A percentile compares a stretch with the other conserved stretches of the same genome.
phyloP scores from a whole-genome alignment of 1,284 basidiomycete genomes.

The Ceratobasidium sp. region DNA sequence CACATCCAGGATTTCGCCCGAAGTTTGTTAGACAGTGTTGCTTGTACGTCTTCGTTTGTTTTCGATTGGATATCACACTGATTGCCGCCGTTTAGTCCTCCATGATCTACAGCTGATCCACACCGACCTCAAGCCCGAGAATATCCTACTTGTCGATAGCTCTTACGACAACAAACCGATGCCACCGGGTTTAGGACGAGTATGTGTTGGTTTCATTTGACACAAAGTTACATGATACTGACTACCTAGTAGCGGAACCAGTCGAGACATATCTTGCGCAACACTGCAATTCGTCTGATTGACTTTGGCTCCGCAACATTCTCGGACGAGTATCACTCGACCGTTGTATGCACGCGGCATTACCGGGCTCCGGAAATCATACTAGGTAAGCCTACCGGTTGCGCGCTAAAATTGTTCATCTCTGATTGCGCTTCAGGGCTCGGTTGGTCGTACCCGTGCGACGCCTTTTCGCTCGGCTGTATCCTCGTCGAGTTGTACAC shows the following conservation, averaged over 20 bases:
- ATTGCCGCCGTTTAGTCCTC: conserved; percentile 71
- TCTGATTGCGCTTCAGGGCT: conserved; percentile 69
- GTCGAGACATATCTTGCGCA: conserved; percentile 79
- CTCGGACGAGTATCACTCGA: conserved; percentile 97
- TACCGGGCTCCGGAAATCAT: conserved; percentile 99
- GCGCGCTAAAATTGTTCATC: background rate
- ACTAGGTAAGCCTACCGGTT: conserved; percentile 72
- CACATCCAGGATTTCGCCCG: conserved; percentile 97
- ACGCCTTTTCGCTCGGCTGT: conserved; percentile 98
- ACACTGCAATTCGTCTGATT: conserved; percentile 95
- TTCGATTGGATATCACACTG: conserved; percentile 29
- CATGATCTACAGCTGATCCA: conserved; percentile 94
- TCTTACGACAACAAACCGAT: conserved; percentile 40
- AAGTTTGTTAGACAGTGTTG: conserved; percentile 92
- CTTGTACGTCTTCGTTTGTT: conserved; percentile 73
- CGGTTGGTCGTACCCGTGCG: conserved; percentile 98
- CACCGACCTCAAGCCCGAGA: conserved; percentile 99
- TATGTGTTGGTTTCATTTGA: conserved; percentile 30
- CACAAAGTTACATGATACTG: background rate
- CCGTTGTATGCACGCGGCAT: conserved; percentile 96
- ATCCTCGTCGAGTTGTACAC: conserved; percentile 99
- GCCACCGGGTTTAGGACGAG: conserved; percentile 41
- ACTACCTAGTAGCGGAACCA: conserved; percentile 25
- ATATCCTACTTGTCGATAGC: conserved; percentile 91
- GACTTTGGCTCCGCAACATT: conserved; percentile 99